Conservation (phyloP, 805 yeast species). For the Candida manassasensis region DNA sequence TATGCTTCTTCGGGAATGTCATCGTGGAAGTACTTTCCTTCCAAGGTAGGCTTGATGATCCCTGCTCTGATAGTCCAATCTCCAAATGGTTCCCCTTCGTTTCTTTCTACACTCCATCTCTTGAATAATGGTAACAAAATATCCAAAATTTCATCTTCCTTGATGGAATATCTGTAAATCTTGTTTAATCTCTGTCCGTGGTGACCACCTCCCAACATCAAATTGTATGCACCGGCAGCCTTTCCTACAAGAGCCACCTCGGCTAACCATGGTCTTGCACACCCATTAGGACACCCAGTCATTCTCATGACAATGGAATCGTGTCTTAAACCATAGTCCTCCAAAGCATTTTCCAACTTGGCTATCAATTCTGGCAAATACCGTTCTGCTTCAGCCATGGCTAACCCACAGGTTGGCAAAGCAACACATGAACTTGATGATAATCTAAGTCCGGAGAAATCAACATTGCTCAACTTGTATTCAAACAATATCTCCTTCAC, state of each 20-base stretch:
- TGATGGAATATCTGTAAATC: conserved; percentile 79
- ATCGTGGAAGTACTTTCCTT: conserved; percentile 93
- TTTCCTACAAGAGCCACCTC: conserved; percentile 95
- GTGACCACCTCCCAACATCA: conserved; percentile 94
- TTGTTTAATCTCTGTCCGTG: conserved; percentile 91
- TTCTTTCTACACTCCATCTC: conserved; percentile 89
- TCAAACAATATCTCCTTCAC: conserved; percentile 62
- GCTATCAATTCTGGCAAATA: conserved; percentile 77
- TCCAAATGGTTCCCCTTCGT: conserved; percentile 91
- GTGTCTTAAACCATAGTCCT: conserved; percentile 88
- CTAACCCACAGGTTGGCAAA: conserved; percentile 97
- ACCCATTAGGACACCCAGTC: conserved; percentile 99
- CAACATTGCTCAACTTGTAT: conserved; percentile 79
- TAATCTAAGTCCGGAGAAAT: conserved; percentile 77
- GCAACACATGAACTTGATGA: conserved; percentile 97
- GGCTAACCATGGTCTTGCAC: conserved; percentile 98
- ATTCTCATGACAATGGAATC: conserved; percentile 95
- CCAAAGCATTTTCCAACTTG: conserved; percentile 80
- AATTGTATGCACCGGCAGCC: conserved; percentile 87
- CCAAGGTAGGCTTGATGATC: conserved; percentile 81
- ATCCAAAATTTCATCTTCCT: conserved; percentile 80
- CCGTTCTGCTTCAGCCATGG: conserved; percentile 98
- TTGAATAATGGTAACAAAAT: conserved; percentile 82
- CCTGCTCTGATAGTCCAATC: conserved; percentile 86
- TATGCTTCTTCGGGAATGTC: conserved; percentile 77